Evolutionary conservation across 2,329 filamentous ascomycete species (phyloP), one percentile per base, ranked within the genome.

Genomic region (Helotiales sp.): DNA sequence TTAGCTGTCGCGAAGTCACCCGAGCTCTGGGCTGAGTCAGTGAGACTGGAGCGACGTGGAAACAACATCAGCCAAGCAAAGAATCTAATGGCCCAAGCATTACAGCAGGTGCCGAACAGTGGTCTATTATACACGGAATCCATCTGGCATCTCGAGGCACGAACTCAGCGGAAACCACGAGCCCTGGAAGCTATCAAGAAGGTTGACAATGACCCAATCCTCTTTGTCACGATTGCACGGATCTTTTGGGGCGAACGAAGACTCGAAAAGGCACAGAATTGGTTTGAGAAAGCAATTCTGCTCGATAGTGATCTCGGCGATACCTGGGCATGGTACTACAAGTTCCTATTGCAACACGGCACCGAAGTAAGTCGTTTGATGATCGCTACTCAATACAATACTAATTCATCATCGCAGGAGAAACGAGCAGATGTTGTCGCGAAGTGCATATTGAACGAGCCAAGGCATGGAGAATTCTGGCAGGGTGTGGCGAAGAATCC

Each of bases 241-340:
- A 96, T 98, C 65, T 97, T 99, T 77, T 99, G 95, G 95, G 87
- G 84, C 9, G 95, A 99, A 76, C 83, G 95, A 55, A 88, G 88
- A 71, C 81, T 99, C 24, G 95, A 98, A 66, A 96, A 97, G 74
- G 93, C 95, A 2, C 89, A 93, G 74, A 93, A 85, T 63, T 99
- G 95, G 95, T 99, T 99, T 73, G 92, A 97, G 75, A 96, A 96
- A 75, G 95, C 95, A 0, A 86, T 97, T 55, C 81, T 96, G 54
- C 79, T 95, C 12, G 92, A 99, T 69, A 85, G 88, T 33, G 93
- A 98, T 72, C 77, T 86, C 51, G 95, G 95, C 51, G 96, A 99
- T 76, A 90, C 87, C 10, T 99, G 96, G 96, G 93, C 92, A 19
- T 99, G 93, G 93, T 99, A 97, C 74, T 95, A 92, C 74, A 93